phyloP scores from a whole-genome alignment of 768 basidiomycete species.

The Mycena belliarum region DNA sequence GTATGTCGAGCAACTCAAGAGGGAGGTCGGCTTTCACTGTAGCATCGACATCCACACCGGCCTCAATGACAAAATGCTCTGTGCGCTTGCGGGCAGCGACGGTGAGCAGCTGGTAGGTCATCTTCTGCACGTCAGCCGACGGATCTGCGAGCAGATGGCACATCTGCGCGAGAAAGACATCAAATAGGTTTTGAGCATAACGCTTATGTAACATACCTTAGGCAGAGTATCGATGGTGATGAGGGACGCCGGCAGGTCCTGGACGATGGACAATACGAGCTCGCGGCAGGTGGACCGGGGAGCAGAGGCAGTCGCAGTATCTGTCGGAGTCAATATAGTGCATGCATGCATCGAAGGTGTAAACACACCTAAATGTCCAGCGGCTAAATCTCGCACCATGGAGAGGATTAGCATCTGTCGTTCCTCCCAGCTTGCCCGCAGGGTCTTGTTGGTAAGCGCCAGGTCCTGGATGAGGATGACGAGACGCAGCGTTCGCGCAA shows the following conservation, averaged over 20 bases:
- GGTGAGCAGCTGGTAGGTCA: conserved; percentile 73
- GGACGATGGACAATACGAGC: conserved; percentile 66
- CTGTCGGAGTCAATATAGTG: conserved; percentile 21
- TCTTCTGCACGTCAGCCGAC: conserved; percentile 66
- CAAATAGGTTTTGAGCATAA: not conserved
- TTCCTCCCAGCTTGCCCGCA: conserved; percentile 70
- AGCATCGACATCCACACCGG: conserved; percentile 73
- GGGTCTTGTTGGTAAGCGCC: conserved; percentile 65
- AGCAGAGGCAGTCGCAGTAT: conserved; percentile 37
- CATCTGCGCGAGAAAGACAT: conserved; percentile 50
- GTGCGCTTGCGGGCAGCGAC: conserved; percentile 74
- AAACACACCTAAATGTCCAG: conserved; percentile 52
- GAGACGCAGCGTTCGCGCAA: conserved; percentile 73
- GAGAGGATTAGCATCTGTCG: conserved; percentile 53
- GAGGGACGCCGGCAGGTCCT: conserved; percentile 62
- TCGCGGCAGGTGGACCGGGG: conserved; percentile 72
- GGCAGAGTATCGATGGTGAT: conserved; percentile 64
- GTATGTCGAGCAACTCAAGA: conserved; percentile 59
- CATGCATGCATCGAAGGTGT: not conserved
- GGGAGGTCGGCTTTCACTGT: conserved; percentile 60
- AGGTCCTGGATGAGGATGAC: conserved; percentile 72
- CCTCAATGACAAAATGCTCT: conserved; percentile 84
- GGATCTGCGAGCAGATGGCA: conserved; percentile 75
- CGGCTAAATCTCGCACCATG: conserved; percentile 61
- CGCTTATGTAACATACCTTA: conserved; percentile 42